phyloP scores from a whole-genome alignment of 2,329 filamentous ascomycete species.

The Gnomoniopsis smithogilvyi region DNA sequence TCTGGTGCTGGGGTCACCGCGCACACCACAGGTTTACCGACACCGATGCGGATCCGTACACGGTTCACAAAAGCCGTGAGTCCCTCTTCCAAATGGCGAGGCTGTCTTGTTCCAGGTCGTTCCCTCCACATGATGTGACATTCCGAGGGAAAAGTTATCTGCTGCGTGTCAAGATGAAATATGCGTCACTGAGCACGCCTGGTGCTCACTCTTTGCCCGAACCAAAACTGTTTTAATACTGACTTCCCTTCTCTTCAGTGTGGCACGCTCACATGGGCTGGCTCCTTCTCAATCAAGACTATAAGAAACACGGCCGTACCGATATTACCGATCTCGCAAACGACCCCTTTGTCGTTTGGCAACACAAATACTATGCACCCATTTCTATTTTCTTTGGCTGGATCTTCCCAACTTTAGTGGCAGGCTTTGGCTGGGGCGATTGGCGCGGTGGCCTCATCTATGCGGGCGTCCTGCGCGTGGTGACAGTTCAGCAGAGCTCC shows the following conservation, averaged over 20 bases:
- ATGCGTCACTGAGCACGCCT: neutral
- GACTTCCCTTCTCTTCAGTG: neutral
- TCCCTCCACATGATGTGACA: neutral
- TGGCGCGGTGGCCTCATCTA: constrained; percentile 48
- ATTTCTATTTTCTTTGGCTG: constrained; percentile 43
- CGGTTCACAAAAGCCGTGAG: constrained; percentile 46
- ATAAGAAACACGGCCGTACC: constrained; percentile 47
- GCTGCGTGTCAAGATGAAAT: neutral
- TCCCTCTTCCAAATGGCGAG: constrained; percentile 20
- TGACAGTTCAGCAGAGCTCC: constrained; percentile 50
- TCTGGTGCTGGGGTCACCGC: constrained; percentile 48
- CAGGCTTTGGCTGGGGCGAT: constrained; percentile 46
- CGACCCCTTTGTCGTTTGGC: constrained; percentile 46
- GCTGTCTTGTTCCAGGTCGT: neutral
- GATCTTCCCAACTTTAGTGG: constrained; percentile 43
- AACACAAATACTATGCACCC: constrained; percentile 47
- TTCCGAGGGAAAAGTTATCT: neutral
- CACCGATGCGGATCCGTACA: constrained; percentile 50
- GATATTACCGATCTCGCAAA: constrained; percentile 50
- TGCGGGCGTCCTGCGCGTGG: constrained; percentile 48
- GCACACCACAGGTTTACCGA: constrained; percentile 51
- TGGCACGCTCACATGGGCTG: constrained; percentile 39
- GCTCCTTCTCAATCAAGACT: constrained; percentile 54
- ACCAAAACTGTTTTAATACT: neutral
- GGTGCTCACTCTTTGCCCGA: neutral